Evolutionary conservation across 495 filamentous ascomycete genomes (phyloP), one percentile per base, ranked within the genome.

Genomic region (Xylaria nigripes): DNA sequence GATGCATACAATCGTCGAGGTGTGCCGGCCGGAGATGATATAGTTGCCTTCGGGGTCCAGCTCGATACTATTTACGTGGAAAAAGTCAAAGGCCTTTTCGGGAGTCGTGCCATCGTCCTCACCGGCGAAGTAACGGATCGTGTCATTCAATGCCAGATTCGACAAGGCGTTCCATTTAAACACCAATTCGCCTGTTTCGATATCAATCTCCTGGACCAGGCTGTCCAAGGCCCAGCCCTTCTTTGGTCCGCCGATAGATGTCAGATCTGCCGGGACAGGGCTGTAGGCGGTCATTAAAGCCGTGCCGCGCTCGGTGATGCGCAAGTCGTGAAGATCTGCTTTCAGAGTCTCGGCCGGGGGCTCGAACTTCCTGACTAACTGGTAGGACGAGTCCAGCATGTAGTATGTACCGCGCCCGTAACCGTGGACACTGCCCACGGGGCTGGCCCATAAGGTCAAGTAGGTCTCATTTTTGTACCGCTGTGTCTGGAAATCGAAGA

Each of bases 151-250:
- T 15, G 32, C 15, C 3, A 48, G 43, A 19, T 51, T 42, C 32
- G 53, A 23, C 24, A 57, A 13, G 5, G 58, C 43, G 8, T 29
- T 53, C 55, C 58, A 78, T 51, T 73, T 50, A 55, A 73, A 77
- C 10, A 74, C 51, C 0, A 74, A 51, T 0, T 69, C 60, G 32
- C 71, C 70, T 1, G 69, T 76, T 42, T 71, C 70, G 25, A 76
- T 60, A 30, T 77, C 67, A 3, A 79, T 60, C 60, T 80, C 77
- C 30, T 74, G 72, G 42, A 78, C 70, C 0, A 67, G 54, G 19
- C 70, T 59, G 40, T 79, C 74, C 21, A 60, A 70, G 23, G 74
- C 63, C 66, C 68, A 76, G 19, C 76, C 76, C 49, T 71, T 24
- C n/a, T 59, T 25, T 0, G 66, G 63, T 0, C 73, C 70, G 23